Percentiles rank a stretch among this genome's conserved stretches.
phyloP scores from a whole-genome alignment of 1,139 yeast genomes.

The Saccharomycopsis hybrid region DNA sequence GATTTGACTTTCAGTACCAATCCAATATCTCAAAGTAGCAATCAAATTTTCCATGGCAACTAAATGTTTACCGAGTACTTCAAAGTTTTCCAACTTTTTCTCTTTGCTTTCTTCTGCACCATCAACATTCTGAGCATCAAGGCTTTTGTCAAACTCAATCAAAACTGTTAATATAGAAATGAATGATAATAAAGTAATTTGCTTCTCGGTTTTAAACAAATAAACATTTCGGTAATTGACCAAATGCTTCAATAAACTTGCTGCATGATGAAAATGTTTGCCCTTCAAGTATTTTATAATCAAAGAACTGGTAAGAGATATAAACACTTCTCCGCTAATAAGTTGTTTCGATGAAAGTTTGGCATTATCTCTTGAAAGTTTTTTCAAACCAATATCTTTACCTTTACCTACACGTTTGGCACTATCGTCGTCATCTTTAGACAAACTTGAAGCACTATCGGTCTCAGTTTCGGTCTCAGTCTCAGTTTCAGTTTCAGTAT shows the following conservation, averaged over 20 bases:
- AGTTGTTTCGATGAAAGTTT: neutral
- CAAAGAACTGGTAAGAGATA: conserved; percentile 13
- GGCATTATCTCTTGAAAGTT: neutral
- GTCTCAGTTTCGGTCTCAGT: neutral
- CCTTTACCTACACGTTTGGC: neutral
- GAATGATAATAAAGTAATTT: conserved; percentile 16
- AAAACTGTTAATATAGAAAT: conserved; percentile 15
- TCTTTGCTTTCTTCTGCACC: too few relatives aligned
- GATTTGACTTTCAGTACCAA: conserved; percentile 11
- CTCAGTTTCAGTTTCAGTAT: neutral
- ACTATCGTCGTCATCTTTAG: conserved; percentile 4
- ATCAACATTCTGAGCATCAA: neutral
- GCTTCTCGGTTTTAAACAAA: conserved; percentile 1
- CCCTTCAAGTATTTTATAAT: conserved; percentile 13
- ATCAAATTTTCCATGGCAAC: conserved; percentile 11
- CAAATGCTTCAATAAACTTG: conserved; percentile 9
- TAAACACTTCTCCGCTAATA: conserved; percentile 16
- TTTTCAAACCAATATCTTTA: neutral
- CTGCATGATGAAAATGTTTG: conserved; percentile 5
- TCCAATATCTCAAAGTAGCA: conserved; percentile 16
- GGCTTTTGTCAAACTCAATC: conserved; percentile 8
- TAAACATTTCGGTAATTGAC: conserved; percentile 2
- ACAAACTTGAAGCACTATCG: neutral
- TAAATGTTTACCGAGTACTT: neutral
- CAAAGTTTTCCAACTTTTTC: too few relatives aligned